phyloP scores from a whole-genome alignment of 2,329 filamentous ascomycete genomes.

The Fusarium nelsonii region DNA sequence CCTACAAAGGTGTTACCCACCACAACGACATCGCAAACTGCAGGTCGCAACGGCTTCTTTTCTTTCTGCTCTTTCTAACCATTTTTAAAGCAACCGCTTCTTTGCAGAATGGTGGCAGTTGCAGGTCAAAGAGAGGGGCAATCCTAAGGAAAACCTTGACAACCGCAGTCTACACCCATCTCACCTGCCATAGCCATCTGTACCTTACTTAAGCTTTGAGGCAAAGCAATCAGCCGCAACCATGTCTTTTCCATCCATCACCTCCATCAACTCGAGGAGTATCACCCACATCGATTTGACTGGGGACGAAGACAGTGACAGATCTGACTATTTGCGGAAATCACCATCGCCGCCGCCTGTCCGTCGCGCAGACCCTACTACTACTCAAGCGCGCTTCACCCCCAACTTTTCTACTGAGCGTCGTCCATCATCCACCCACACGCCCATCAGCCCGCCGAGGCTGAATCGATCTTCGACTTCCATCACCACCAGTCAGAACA shows the following conservation, averaged over 20 bases:
- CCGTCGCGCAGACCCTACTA: conserved; percentile 14
- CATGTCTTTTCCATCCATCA: conserved; percentile 18
- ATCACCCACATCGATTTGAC: conserved; percentile 41
- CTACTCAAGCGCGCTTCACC: conserved; percentile 25
- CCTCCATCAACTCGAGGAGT: conserved; percentile 15
- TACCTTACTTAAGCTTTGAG: conserved; percentile 30
- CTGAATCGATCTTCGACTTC: conserved; percentile 39
- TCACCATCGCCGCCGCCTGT: not conserved
- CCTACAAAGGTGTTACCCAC: conserved; percentile 30
- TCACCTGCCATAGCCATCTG: not conserved
- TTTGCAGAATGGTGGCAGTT: conserved; percentile 46
- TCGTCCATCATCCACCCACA: conserved; percentile 24
- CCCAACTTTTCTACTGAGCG: conserved; percentile 20
- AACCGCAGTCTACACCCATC: not conserved
- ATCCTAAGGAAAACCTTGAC: conserved; percentile 45
- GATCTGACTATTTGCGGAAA: conserved; percentile 5
- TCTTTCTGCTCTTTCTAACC: not conserved
- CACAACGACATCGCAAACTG: conserved; percentile 16
- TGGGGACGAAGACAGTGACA: conserved; percentile 15
- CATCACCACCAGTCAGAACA: conserved; percentile 15
- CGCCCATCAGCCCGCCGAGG: conserved; percentile 49
- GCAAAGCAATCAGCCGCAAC: conserved; percentile 36
- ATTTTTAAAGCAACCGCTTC: conserved; percentile 4
- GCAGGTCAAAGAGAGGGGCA: conserved; percentile 43
- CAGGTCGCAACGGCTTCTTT: conserved; percentile 10